Base-by-base conservation (phyloP, 1,139 yeast genomes). In the Hemisphaericaspora subhashii region DNA sequence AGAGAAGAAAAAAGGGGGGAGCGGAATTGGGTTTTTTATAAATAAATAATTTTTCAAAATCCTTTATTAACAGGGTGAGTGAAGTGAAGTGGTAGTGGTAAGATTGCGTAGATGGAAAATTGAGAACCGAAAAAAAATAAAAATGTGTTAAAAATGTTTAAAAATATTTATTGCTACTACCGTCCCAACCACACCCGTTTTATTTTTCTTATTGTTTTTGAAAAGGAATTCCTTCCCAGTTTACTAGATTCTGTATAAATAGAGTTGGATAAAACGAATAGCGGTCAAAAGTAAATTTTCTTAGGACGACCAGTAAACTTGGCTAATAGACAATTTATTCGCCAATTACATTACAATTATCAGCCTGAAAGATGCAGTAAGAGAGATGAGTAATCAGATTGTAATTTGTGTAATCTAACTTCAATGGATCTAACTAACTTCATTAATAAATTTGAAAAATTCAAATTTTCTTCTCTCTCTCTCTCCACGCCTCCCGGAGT, bases 1-100 rank as follows among this genome's bases (percentile, higher is more conserved):
- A 31, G 24, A 24, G 28, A 24, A 31, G 10, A 34, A 29, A 13
- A 27, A 32, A 32, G 33, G 15, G 22, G 13, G 33, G 14, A n/a
- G 22, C 5, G 33, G 21, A 30, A 20, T 5, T 18, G 31, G 12
- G 21, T 20, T 5, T 20, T 20, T 18, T 30, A 13, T 3, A 18
- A 17, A 10, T n/a, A 30, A 30, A 15, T 21, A 20, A 13, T 31
- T 20, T 26, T 25, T 26, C 29, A 26, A 21, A 11, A 21, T 21
- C 23, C 23, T n/a, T n/a, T n/a, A n/a, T n/a, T n/a, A 27, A 32
- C 27, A 22, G 15, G 22, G 13, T 21, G 14, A n/a, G 22, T 12
- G 33, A 5, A 30, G 12, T 5, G 8, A 15, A 28, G 22, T 20
- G 22, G 22, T 20, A 8, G 22, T 20, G 22, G 22, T 20, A 8